Base-by-base conservation (phyloP, 176 grass and related monocot genomes). In the Poa annua region DNA sequence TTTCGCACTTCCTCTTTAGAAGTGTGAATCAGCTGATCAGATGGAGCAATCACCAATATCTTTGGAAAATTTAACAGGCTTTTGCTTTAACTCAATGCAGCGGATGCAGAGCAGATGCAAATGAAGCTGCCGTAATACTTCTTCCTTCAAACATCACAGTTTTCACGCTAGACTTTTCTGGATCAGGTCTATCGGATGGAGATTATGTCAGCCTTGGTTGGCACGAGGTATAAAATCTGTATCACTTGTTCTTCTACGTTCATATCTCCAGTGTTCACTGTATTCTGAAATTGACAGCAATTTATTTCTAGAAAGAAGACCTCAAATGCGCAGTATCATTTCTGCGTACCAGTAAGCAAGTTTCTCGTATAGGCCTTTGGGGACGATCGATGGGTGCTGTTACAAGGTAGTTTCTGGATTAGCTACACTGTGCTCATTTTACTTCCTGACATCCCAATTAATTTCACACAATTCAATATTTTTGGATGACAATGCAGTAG, bases 151-250 rank as follows among this genome's bases (percentile, higher is more conserved):
- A 95, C 88, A 98, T 98, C 81, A 91, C 96, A 67, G 86, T 98
- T 80, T 98, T 98, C 77, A 93, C 96, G 64, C 96, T 93, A 83
- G 96, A 98, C 50, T 98, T 98, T 86, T 95, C 96, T 26, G 96
- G 96, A 52, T 98, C 96, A 79, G 96, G 96, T 83, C 77, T 98
- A 75, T 98, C 92, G 9, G 90, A 69, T 66, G 96, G 96, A 71
- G 88, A 98, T 78, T 95, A 91, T 93, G 96, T 98, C 63, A 98
- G 96, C 85, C 91, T 98, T 89, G 96, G 96, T 90, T 98, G 96
- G 92, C 92, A 98, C 76, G 96, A 98, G 92, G 96, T 98, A 90
- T 41, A 24, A 83, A 91, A 61, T 66, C 72, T 86, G 17, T 84
- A 64, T 61, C 22, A 2, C 67, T 87, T 83, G 44, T 86, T 90